Base-by-base conservation (phyloP, 768 basidiomycete species). In the Chiua virens region DNA sequence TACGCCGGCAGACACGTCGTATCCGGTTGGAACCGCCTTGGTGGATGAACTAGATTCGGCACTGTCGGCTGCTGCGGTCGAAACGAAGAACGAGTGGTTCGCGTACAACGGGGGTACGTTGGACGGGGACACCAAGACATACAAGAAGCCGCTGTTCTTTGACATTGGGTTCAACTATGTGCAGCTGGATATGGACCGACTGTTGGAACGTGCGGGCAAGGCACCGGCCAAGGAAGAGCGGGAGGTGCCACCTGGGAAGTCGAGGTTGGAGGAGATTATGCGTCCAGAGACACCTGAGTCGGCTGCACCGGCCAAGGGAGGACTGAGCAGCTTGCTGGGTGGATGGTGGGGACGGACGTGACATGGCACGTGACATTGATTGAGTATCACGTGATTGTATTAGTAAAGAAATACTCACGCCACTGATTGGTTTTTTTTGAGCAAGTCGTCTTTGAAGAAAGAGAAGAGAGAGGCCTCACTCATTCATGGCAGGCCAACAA, bases 111-210 rank as follows among this genome's bases (percentile, higher is more conserved):
- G 90, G 3, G 90, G 90, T 3, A 71, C 75, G 7, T 59, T 72
- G 30, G 67, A 73, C 13, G 64, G 66, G 0, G 75, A 79, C 42
- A 63, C 74, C 43, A 75, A 78, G 60, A 68, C 75, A 35, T 74
- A 85, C 62, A 85, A 86, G 73, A 96, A 96, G 64, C 91, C 92
- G 15, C 62, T 92, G 36, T 97, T 98, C 75, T 97, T 95, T 71
- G 91, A 97, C 65, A 88, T 92, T 54, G 94, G 92, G 17, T 82
- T 94, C 61, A 97, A 96, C 70, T 97, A 96, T 63, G 85, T 92
- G 48, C 83, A 89, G 56, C 69, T 93, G 52, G 89, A 94, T 61
- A 86, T 94, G 83, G 87, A 90, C 40, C 73, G 80, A 45, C 69
- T 97, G 51, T 71, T 83, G 60, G 79, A 78, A 51, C 75, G 87